phyloP scores from a whole-genome alignment of 192 early-diverging fungal species.

The Mycoemilia scoparia region DNA sequence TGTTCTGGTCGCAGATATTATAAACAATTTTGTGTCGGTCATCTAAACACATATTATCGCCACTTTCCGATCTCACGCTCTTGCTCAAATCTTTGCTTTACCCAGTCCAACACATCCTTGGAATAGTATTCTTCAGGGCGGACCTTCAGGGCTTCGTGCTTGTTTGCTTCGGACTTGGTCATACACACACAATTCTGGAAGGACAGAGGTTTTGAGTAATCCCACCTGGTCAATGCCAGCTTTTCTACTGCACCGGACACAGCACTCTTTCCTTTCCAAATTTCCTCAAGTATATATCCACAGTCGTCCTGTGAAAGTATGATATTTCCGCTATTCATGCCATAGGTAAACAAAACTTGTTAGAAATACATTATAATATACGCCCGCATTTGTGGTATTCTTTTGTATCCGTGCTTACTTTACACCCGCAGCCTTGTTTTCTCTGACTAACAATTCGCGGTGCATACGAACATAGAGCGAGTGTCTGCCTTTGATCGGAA shows the following conservation, averaged over 20 bases:
- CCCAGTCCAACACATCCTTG: no score
- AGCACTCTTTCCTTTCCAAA: constrained; percentile 65
- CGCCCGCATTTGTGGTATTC: constrained; percentile 4
- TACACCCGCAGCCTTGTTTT: constrained; percentile 8
- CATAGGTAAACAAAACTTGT: constrained; percentile 2
- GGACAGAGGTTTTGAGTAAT: constrained; percentile 37
- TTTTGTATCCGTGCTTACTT: constrained; percentile 14
- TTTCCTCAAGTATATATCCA: constrained; percentile 77
- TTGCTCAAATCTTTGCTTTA: no score
- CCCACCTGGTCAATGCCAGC: constrained; percentile 61
- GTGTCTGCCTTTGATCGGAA: constrained; percentile 56
- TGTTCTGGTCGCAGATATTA: no score
- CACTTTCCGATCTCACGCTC: no score
- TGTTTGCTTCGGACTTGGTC: constrained; percentile 59
- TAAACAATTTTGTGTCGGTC: no score
- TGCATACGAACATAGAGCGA: constrained; percentile 54
- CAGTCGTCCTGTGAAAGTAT: constrained; percentile 49
- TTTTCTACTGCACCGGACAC: constrained; percentile 58
- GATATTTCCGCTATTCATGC: constrained; percentile 17
- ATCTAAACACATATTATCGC: no score
- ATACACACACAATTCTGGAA: constrained; percentile 67
- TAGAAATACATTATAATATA: constrained; percentile 2
- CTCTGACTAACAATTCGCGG: constrained; percentile 47
- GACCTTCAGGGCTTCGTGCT: constrained; percentile 16
- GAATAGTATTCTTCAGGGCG: constrained; percentile 18